Evolutionary conservation across 2,329 filamentous ascomycete species (phyloP), one percentile per base, ranked within the genome.

Genomic region (Sarocladium strictum): DNA sequence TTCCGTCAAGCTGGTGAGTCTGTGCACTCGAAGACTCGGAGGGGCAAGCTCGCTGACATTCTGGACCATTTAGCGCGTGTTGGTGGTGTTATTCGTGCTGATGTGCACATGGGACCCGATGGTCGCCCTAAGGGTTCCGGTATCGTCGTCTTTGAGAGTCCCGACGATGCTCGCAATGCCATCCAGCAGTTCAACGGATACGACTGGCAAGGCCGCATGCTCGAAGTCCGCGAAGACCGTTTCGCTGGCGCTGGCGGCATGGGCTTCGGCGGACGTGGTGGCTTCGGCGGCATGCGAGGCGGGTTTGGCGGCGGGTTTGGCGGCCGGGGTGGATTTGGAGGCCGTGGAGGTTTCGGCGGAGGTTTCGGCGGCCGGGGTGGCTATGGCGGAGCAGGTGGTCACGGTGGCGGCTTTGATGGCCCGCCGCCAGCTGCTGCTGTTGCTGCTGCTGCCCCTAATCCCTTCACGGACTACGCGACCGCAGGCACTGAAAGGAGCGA

Each of bases 121-220:
- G 93, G 94, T 59, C 86, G 92, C 60, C 91, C 94, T 50, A 99
- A 97, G 76, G 94, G 94, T 54, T 96, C 94, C 52, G 94, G 94
- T 61, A 96, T 97, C 56, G 94, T 99, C 58, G 91, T 94, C 40
- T 99, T 97, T 69, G 94, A 99, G 70, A 93, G 86, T 56, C 84
- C 91, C 1, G 92, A 97, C 56, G 94, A 99, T 72, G 93, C 94
- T 40, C 90, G 91, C 61, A 96, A 91, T 66, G 94, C 94, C 21
- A 99, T 99, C 61, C 86, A 91, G 66, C 92, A 97, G 63, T 99
- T 97, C 79, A 97, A 97, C 68, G 94, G 94, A 56, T 97, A 96
- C 69, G 94, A 99, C 60, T 99, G 94, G 94, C 93, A 97, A 70
- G 94, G 94, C 11, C 88, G 94, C 56, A 76, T 86, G 53, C 83